Conservation (phyloP, 2,329 filamentous ascomycete species). For the Fusarium sp. region DNA sequence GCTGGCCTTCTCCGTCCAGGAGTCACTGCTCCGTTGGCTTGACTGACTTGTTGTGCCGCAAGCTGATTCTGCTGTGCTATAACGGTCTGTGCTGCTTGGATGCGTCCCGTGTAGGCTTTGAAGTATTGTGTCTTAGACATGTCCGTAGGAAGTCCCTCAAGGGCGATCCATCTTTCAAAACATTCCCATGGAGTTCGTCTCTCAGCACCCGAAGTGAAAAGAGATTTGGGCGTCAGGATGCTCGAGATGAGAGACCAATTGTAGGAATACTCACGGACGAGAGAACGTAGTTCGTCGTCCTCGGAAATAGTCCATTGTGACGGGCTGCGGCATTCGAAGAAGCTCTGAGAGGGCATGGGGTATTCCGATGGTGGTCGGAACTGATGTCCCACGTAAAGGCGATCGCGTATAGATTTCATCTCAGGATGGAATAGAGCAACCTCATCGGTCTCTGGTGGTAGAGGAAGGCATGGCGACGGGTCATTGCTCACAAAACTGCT, state of each 20-base stretch:
- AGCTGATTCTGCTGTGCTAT: slow-evolving; percentile 66
- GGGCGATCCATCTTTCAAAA: slow-evolving; percentile 93
- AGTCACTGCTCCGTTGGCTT: slow-evolving; percentile 48
- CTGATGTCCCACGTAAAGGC: slow-evolving; percentile 89
- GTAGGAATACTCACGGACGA: slow-evolving; percentile 94
- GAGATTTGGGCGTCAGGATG: slow-evolving; percentile 77
- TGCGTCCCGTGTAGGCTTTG: slow-evolving; percentile 72
- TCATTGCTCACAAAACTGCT: slow-evolving; percentile 67
- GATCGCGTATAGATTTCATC: slow-evolving; percentile 88
- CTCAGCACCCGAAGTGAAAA: slow-evolving; percentile 86
- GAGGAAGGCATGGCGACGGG: slow-evolving; percentile 56
- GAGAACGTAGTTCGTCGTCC: slow-evolving; percentile 85
- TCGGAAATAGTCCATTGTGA: slow-evolving; percentile 94
- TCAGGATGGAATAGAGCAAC: slow-evolving; percentile 91
- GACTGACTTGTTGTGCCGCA: slow-evolving; percentile 62
- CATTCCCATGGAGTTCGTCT: slow-evolving; percentile 97
- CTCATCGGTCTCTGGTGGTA: slow-evolving; percentile 76
- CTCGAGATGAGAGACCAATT: slow-evolving; percentile 97
- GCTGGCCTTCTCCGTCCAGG: slow-evolving; percentile 69
- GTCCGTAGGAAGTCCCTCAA: slow-evolving; percentile 90
- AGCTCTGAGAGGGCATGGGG: slow-evolving; percentile 87
- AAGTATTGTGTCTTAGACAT: slow-evolving; percentile 98
- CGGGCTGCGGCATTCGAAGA: slow-evolving; percentile 86
- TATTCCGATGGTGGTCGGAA: slow-evolving; percentile 94
- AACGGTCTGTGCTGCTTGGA: slow-evolving; percentile 67